These are phyloP conservation scores for Ceratocystiopsis minuta DNA, from an alignment of 2,329 filamentous ascomycete species.

Conservation along the genomic window DNA sequence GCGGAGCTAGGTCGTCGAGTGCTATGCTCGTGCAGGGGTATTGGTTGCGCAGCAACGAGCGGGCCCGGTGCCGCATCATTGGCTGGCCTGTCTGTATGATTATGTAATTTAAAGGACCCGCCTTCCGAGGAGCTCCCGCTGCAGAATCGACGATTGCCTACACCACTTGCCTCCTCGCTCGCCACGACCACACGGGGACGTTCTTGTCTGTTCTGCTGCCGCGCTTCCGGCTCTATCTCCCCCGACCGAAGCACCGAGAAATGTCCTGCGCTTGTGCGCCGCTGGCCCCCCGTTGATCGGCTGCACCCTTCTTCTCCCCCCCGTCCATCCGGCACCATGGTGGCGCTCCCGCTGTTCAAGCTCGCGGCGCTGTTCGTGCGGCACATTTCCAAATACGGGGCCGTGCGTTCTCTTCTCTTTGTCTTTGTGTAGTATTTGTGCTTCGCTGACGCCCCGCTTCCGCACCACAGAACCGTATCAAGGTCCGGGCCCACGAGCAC, in stretches of 20 bases:
- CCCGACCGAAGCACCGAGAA: no score
- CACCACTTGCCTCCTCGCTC: no score
- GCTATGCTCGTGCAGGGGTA: not conserved
- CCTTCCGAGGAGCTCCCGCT: no score
- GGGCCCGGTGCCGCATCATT: constrained; percentile 5
- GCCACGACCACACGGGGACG: no score
- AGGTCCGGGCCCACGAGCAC: constrained; percentile 47
- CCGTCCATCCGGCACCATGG: constrained; percentile 25
- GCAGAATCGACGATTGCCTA: no score
- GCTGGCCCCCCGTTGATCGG: no score
- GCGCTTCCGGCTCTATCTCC: no score
- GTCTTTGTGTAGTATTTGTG: no score
- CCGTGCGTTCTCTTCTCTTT: constrained; percentile 26
- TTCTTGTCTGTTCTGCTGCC: no score
- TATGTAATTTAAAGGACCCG: constrained; percentile 1
- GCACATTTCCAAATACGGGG: constrained; percentile 51
- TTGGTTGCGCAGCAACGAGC: constrained; percentile 7
- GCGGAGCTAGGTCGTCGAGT: not conserved
- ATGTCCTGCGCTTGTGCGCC: no score
- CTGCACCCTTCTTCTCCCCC: not conserved
- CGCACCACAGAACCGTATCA: constrained; percentile 41
- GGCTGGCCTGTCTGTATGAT: not conserved
- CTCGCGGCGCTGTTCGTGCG: constrained; percentile 45
- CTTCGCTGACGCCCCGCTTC: no score
- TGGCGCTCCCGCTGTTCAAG: constrained; percentile 49